Percentiles rank a stretch among this genome's conserved stretches.
These are phyloP conservation scores for Babesia ovata DNA, from an alignment of 169 alveolate genomes.

Conservation along the genomic window DNA sequence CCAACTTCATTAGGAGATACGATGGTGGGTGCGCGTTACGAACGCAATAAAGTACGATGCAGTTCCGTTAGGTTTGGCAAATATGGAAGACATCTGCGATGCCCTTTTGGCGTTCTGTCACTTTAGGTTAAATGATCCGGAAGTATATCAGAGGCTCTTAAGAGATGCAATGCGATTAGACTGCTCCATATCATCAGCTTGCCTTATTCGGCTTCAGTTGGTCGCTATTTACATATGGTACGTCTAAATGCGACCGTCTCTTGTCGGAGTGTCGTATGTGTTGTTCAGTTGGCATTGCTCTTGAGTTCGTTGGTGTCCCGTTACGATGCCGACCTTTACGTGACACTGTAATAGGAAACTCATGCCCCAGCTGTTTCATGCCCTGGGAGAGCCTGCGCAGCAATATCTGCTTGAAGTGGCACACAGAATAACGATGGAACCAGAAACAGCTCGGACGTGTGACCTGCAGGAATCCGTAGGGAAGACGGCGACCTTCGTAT, in stretches of 20 bases:
- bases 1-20: not conserved
- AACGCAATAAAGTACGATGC: not conserved
- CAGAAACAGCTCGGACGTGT: not conserved
- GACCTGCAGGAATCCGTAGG: constrained; percentile 32
- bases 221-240: constrained; percentile 2
- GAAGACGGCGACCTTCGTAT: constrained; percentile 34
- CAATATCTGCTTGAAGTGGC: constrained; percentile 1
- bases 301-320: too few relatives aligned
- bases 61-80: not conserved
- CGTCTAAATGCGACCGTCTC: not conserved
- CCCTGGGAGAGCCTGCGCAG: not conserved
- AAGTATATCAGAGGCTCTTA: not conserved
- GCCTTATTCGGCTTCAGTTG: not conserved
- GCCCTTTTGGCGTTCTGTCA: not conserved
- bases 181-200: constrained; percentile 4
- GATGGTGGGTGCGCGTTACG: not conserved
- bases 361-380: not conserved
- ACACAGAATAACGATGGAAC: not conserved
- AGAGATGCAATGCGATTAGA: constrained; percentile 17
- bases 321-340: too few relatives aligned
- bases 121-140: not conserved
- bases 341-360: constrained; percentile 1
- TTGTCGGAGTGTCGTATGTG: not conserved
- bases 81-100: not conserved
- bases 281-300: too few relatives aligned